A percentile compares a stretch with the other conserved stretches of the same genome.
Evolutionary conservation across 1,284 basidiomycete species (phyloP).

Genomic region (Coniferiporia weirii): DNA sequence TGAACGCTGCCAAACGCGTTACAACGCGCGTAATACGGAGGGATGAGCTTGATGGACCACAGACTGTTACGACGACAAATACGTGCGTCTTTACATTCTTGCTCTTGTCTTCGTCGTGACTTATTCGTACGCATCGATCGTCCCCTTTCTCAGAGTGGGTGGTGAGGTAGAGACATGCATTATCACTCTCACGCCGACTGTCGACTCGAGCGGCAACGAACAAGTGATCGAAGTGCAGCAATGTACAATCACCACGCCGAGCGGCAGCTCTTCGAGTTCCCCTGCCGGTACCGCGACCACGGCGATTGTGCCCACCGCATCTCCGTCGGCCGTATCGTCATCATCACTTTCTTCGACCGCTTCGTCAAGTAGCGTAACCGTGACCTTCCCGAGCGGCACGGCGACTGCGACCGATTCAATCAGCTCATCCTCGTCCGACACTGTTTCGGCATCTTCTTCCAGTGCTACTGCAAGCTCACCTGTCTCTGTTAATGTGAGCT

Average conservation of each 20-base stretch:
- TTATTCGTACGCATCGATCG: not conserved
- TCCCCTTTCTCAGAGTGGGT: constrained; percentile 33
- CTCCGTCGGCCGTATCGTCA: constrained; percentile 9
- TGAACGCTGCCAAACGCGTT: not conserved
- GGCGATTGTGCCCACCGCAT: constrained; percentile 7
- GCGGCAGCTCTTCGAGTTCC: constrained; percentile 12
- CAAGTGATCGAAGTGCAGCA: constrained; percentile 50
- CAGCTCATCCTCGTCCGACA: not conserved
- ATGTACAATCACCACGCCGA: constrained; percentile 39
- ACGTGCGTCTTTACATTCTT: constrained; percentile 19
- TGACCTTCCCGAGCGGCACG: not conserved
- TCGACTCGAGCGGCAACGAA: constrained; percentile 41
- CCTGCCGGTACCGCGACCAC: constrained; percentile 17
- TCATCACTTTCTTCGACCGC: constrained; percentile 10
- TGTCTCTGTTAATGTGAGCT: constrained; percentile 7
- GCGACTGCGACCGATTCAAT: not conserved
- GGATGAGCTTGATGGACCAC: constrained; percentile 6
- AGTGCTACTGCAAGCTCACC: not conserved
- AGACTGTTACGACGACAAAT: constrained; percentile 16
- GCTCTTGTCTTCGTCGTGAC: not conserved
- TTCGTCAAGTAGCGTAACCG: constrained; percentile 1
- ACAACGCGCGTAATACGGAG: constrained; percentile 9
- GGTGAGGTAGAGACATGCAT: constrained; percentile 52
- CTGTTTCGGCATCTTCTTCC: constrained; percentile 2
- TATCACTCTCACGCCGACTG: constrained; percentile 52